Conservation (phyloP, 768 basidiomycete species). For the Daedaleopsis sinensis region DNA sequence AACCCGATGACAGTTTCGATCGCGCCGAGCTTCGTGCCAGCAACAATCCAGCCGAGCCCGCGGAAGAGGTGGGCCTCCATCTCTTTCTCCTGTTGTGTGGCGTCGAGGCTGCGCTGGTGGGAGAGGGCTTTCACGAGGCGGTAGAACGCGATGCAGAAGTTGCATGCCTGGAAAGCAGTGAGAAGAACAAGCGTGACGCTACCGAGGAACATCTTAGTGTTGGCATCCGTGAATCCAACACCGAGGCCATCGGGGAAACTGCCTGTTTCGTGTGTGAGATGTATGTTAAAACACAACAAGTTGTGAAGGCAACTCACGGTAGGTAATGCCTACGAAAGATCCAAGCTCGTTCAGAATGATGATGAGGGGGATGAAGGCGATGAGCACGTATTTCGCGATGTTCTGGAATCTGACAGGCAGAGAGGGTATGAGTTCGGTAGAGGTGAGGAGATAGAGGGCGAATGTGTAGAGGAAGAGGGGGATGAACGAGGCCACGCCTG, state of each 20-base stretch:
- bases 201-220: constrained; percentile 59
- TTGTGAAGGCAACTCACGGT: constrained; percentile 46
- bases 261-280: constrained; percentile 1
- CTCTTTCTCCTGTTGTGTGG: constrained; percentile 37
- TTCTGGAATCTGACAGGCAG: constrained; percentile 54
- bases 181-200: constrained; percentile 62
- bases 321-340: constrained; percentile 63
- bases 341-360: constrained; percentile 59
- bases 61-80: constrained; percentile 42
- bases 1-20: constrained; percentile 71
- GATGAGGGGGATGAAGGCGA: constrained; percentile 58
- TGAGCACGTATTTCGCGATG: constrained; percentile 47
- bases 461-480: constrained; percentile 66
- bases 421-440: constrained; percentile 49
- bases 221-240: constrained; percentile 46
- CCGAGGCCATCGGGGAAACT: constrained; percentile 20
- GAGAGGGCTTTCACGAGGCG: constrained; percentile 55
- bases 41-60: constrained; percentile 70
- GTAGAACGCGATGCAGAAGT: constrained; percentile 61
- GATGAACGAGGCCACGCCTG: constrained; percentile 60
- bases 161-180: constrained; percentile 56
- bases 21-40: constrained; percentile 61
- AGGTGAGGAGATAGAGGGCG: constrained; percentile 63
- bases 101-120: constrained; percentile 56
- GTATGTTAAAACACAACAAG: not conserved